phyloP scores from a whole-genome alignment of 2,329 filamentous ascomycete genomes.

The Ophiostoma triangulosporum region DNA sequence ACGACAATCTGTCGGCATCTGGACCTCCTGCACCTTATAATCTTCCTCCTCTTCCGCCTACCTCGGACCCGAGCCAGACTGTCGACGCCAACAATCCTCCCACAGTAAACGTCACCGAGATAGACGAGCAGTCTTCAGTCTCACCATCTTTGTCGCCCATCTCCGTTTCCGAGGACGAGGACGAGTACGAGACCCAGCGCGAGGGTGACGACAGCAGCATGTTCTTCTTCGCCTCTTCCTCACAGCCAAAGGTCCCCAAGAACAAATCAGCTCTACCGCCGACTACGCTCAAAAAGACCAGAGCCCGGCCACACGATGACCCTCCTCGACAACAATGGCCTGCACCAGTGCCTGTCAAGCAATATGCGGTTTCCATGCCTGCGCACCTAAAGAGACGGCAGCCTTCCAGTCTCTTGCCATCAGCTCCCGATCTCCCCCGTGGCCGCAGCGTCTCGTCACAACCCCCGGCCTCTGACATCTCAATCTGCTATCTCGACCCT shows the following conservation, averaged over 20 bases:
- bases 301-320: conserved; percentile 1
- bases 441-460: conserved; percentile 16
- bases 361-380: conserved; percentile 7
- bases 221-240: not conserved
- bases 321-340: not conserved
- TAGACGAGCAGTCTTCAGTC: not conserved
- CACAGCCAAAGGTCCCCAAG: not conserved
- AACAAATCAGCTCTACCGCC: conserved; percentile 3
- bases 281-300: conserved; percentile 9
- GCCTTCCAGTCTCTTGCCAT: not conserved
- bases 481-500: conserved; percentile 9
- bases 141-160: not conserved
- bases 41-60: not conserved
- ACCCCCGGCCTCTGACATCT: not conserved
- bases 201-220: not conserved
- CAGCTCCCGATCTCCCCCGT: not conserved
- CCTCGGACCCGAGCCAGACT: not conserved
- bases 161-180: not conserved
- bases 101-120: not conserved
- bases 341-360: conserved; percentile 1
- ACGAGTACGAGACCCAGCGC: not conserved
- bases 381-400: conserved; percentile 9
- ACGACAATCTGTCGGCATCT: not conserved
- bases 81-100: not conserved
- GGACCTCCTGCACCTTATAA: not conserved